A percentile compares a stretch with the other conserved stretches of the same genome.
Evolutionary conservation across 805 yeast genomes (phyloP).

Genomic region (Teunomyces atbi): DNA sequence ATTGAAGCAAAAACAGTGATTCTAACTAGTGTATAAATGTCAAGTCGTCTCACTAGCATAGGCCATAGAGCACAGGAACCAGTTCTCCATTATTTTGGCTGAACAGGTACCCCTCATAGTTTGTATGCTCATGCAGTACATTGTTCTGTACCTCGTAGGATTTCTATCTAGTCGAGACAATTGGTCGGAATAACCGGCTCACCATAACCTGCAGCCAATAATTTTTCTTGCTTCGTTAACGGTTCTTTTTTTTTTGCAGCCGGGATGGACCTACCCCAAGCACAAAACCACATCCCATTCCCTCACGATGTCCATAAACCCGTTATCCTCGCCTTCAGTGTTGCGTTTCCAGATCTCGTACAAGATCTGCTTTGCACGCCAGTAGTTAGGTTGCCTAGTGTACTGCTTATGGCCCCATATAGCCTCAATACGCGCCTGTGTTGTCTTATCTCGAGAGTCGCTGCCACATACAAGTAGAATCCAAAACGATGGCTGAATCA

Average conservation of each 20-base stretch:
- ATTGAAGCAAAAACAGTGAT: too few relatives aligned
- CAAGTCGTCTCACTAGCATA: too few relatives aligned
- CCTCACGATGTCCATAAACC: slow-evolving; percentile 54
- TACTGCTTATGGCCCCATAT: slow-evolving; percentile 28
- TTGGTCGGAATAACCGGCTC: slow-evolving; percentile 1
- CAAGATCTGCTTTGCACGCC: slow-evolving; percentile 56
- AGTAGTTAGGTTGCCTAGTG: slow-evolving; percentile 36
- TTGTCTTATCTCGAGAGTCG: slow-evolving; percentile 30
- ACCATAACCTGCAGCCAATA: neutral
- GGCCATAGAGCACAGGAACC: too few relatives aligned
- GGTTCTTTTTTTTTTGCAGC: neutral
- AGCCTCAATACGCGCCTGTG: slow-evolving; percentile 31
- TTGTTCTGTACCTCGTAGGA: too few relatives aligned
- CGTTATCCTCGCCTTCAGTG: slow-evolving; percentile 31
- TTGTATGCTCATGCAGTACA: too few relatives aligned
- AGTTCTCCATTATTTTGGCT: too few relatives aligned
- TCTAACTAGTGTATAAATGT: too few relatives aligned
- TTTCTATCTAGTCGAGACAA: neutral
- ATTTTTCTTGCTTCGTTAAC: neutral
- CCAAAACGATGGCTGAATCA: slow-evolving; percentile 48
- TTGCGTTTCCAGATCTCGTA: slow-evolving; percentile 51
- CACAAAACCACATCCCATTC: slow-evolving; percentile 51
- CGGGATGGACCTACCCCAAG: slow-evolving; percentile 15
- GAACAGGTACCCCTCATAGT: too few relatives aligned
- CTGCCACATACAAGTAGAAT: slow-evolving; percentile 41